These are phyloP conservation scores for Bonia amplexicaulis DNA, from an alignment of 176 grass and related monocot species.

Conservation along the genomic window DNA sequence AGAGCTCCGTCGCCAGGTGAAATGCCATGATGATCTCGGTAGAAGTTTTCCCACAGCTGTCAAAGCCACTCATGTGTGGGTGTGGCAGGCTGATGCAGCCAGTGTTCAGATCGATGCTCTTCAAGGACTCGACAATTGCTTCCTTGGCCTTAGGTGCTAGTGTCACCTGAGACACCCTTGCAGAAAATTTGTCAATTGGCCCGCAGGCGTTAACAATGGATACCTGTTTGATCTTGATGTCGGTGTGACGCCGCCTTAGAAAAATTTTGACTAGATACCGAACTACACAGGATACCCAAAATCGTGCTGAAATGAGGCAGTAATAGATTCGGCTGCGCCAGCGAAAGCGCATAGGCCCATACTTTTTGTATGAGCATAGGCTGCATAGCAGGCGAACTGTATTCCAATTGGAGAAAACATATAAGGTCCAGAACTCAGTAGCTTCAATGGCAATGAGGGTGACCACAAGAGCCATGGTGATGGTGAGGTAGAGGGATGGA, in stretches of 20 bases:
- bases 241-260: too few species aligned
- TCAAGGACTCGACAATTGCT: not conserved
- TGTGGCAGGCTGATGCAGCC: not conserved
- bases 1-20: conserved; percentile 21
- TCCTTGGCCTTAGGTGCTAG: not conserved
- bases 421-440: not conserved
- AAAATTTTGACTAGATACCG: too few species aligned
- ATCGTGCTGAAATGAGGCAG: not conserved
- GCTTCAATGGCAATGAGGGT: conserved; percentile 3
- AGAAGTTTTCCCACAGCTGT: not conserved
- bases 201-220: not conserved
- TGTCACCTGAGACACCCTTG: not conserved
- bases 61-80: not conserved
- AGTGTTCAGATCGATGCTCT: accelerated
- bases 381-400: not conserved
- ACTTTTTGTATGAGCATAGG: not conserved
- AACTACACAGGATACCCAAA: too few species aligned
- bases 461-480: not conserved
- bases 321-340: not conserved
- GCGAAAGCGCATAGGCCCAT: accelerated
- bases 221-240: not conserved
- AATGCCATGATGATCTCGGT: not conserved
- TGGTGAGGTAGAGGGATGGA: not conserved
- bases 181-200: not conserved
- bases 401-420: conserved; percentile 9